Conservation (phyloP, 2,329 filamentous ascomycete species). For the Fusarium chlamydosporum region DNA sequence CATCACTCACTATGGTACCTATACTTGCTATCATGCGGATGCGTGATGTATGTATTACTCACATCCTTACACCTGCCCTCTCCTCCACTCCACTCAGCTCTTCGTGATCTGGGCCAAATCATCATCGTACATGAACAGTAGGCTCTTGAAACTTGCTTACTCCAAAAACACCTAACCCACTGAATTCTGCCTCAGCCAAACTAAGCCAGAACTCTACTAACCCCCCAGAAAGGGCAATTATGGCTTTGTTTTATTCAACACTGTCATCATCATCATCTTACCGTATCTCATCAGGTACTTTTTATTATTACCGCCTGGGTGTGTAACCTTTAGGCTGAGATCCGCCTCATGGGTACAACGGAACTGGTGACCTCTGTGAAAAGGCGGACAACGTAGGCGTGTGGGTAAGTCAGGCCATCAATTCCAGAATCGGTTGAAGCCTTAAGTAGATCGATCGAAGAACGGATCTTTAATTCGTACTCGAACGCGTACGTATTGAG, state of each 20-base stretch:
- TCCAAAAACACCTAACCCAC: conserved; percentile 31
- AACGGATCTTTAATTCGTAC: conserved; percentile 25
- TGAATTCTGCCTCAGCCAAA: conserved; percentile 23
- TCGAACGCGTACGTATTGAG: conserved; percentile 26
- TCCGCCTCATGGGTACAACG: conserved; percentile 12
- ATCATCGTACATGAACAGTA: conserved; percentile 27
- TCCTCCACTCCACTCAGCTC: background rate
- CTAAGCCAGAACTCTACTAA: conserved; percentile 11
- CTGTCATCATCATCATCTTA: conserved; percentile 18
- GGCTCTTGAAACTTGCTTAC: conserved; percentile 15
- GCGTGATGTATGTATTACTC: conserved; percentile 15
- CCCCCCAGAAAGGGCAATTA: conserved; percentile 1
- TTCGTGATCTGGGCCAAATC: conserved; percentile 13
- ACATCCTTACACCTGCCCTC: conserved; percentile 2
- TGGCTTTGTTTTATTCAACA: conserved; percentile 17
- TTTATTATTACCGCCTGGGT: conserved; percentile 34
- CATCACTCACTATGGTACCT: no score
- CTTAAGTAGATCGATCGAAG: conserved; percentile 8
- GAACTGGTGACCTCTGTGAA: conserved; percentile 42
- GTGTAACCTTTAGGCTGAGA: conserved; percentile 36
- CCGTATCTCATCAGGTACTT: conserved; percentile 32
- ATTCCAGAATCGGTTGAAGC: conserved; percentile 18
- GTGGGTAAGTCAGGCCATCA: conserved; percentile 14
- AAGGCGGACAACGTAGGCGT: conserved; percentile 20
- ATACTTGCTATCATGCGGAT: conserved; percentile 14